phyloP scores from a whole-genome alignment of 75 land plant species.

The Cunninghamia lanceolata region DNA sequence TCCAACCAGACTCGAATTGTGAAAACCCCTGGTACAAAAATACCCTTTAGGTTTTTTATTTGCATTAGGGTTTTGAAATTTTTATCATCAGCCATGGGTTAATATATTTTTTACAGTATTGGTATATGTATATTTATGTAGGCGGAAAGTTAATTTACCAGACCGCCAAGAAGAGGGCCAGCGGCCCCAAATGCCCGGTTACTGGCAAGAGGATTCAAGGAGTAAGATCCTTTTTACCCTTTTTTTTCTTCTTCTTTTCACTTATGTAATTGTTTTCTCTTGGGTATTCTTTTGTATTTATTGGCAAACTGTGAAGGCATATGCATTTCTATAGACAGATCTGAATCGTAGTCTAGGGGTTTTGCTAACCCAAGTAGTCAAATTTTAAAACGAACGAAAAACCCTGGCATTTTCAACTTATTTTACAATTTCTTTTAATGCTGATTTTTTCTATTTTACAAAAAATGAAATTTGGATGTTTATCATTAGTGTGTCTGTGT shows the following conservation, averaged over 20 bases:
- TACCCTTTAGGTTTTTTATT: neutral
- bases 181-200: conserved; percentile 83
- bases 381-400: too few species aligned
- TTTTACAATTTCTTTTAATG: neutral
- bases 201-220: conserved; percentile 91
- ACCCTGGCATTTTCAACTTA: neutral
- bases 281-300: neutral
- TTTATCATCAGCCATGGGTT: neutral
- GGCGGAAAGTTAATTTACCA: conserved; percentile 87
- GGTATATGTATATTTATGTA: neutral
- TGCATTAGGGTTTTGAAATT: neutral
- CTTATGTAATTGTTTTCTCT: neutral
- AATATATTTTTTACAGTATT: neutral
- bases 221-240: conserved; percentile 28
- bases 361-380: neutral
- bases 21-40: conserved; percentile 45
- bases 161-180: conserved; percentile 76
- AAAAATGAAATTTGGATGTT: too few species aligned
- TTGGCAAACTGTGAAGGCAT: neutral
- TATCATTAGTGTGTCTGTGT: too few species aligned
- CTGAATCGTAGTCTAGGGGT: neutral
- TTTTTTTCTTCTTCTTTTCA: neutral
- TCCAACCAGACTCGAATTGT: conserved; percentile 72
- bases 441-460: too few species aligned
- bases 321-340: neutral